These are phyloP conservation scores for Yarrowia osloensis DNA, from an alignment of 805 yeast genomes.

Conservation along the genomic window DNA sequence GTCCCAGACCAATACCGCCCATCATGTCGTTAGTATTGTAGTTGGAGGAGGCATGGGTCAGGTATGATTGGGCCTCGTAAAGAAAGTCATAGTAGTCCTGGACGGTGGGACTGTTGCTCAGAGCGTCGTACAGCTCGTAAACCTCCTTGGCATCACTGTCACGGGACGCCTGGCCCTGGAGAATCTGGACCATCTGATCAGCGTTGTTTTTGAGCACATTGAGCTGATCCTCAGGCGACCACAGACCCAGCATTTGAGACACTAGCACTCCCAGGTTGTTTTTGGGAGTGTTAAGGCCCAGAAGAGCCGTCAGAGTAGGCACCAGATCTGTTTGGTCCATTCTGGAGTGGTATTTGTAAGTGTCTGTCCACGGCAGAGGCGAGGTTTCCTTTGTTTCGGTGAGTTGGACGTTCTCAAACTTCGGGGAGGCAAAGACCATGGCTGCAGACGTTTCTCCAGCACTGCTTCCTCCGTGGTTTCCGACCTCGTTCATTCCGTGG, in stretches of 20 bases:
- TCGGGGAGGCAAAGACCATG: constrained; percentile 65
- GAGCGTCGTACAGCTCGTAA: not conserved
- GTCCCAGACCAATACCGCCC: constrained; percentile 45
- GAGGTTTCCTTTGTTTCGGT: constrained; percentile 27
- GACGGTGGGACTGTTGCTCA: not conserved
- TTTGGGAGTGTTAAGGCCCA: constrained; percentile 68
- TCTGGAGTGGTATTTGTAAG: constrained; percentile 53
- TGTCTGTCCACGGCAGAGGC: constrained; percentile 43
- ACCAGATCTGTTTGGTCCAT: constrained; percentile 73
- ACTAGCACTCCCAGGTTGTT: constrained; percentile 76
- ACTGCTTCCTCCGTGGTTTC: constrained; percentile 97
- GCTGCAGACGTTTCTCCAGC: constrained; percentile 91
- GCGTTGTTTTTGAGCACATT: constrained; percentile 50
- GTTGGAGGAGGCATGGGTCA: constrained; percentile 57
- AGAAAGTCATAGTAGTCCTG: constrained; percentile 46
- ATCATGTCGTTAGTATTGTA: constrained; percentile 60
- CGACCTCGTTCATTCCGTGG: constrained; percentile 95
- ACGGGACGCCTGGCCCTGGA: constrained; percentile 31
- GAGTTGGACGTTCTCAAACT: constrained; percentile 46
- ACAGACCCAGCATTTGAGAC: constrained; percentile 55
- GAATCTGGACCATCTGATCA: constrained; percentile 38
- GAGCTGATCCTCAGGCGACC: constrained; percentile 58
- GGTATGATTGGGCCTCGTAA: constrained; percentile 42
- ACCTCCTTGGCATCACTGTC: constrained; percentile 31
- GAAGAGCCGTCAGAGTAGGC: constrained; percentile 62